These are phyloP conservation scores for Bruguiera hainesii DNA, from an alignment of 441 rosid genomes.

Conservation along the genomic window DNA sequence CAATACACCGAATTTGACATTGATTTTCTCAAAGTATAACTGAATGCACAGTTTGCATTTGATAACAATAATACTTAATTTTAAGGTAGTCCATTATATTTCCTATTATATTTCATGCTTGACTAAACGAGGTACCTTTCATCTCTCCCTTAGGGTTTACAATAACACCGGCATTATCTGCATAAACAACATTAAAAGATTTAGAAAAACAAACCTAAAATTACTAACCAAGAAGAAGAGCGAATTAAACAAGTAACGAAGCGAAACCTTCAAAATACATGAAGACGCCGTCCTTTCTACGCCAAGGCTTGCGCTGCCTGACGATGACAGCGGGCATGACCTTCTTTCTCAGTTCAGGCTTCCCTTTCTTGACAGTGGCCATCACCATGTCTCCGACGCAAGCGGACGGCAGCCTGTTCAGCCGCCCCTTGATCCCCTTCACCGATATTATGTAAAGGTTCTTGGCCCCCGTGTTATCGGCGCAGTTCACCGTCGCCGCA, in stretches of 20 bases:
- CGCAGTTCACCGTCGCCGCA: constrained; percentile 88
- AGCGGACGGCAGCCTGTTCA: constrained; percentile 65
- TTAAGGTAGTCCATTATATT: too few relatives aligned
- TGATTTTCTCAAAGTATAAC: too few relatives aligned
- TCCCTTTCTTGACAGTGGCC: constrained; percentile 80
- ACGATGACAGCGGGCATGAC: constrained; percentile 79
- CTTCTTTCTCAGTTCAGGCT: constrained; percentile 73
- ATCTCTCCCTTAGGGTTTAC: constrained; percentile 76
- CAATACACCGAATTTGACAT: too few relatives aligned
- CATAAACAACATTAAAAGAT: constrained; percentile 6
- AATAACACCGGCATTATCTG: constrained; percentile 76
- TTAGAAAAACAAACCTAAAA: neutral
- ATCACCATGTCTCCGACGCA: constrained; percentile 84
- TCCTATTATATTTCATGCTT: too few relatives aligned
- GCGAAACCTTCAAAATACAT: constrained; percentile 76
- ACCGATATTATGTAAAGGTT: constrained; percentile 76
- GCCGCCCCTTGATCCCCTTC: constrained; percentile 75
- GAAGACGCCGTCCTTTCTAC: constrained; percentile 85
- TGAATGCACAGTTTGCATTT: too few relatives aligned
- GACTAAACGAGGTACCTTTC: constrained; percentile 40
- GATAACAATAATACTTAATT: too few relatives aligned
- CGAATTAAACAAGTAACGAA: neutral
- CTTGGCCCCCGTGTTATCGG: constrained; percentile 89
- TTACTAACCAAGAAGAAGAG: neutral
- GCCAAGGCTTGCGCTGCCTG: constrained; percentile 78